These are phyloP conservation scores for Epithele typhae DNA, from an alignment of 768 basidiomycete species.

Conservation along the genomic window DNA sequence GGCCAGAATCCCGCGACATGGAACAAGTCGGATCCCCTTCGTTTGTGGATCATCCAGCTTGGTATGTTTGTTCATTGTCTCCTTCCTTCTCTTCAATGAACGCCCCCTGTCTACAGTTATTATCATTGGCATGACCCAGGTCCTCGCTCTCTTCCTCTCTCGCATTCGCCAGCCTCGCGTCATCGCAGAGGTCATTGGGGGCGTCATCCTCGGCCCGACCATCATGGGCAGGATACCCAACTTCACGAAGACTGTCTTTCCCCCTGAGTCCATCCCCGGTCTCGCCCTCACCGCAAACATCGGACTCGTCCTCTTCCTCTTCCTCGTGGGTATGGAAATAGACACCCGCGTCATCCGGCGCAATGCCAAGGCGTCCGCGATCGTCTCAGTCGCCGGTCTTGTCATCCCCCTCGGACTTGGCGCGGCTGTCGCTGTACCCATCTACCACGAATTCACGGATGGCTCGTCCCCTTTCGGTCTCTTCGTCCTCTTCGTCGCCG, in stretches of 20 bases:
- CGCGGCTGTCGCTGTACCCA: slow-evolving; percentile 64
- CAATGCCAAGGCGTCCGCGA: slow-evolving; percentile 52
- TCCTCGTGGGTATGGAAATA: slow-evolving; percentile 82
- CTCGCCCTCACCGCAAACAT: slow-evolving; percentile 73
- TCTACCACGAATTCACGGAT: slow-evolving; percentile 68
- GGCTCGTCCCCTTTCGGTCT: slow-evolving; percentile 62
- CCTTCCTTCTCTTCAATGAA: neutral
- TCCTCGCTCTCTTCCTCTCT: slow-evolving; percentile 58
- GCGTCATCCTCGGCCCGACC: slow-evolving; percentile 68
- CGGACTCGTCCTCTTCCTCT: slow-evolving; percentile 74
- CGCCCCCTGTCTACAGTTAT: slow-evolving; percentile 58
- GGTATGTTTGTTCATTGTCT: slow-evolving; percentile 36
- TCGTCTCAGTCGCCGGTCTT: slow-evolving; percentile 66
- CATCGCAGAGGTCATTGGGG: slow-evolving; percentile 89
- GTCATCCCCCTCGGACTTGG: slow-evolving; percentile 78
- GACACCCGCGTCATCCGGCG: slow-evolving; percentile 65
- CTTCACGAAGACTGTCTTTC: slow-evolving; percentile 47
- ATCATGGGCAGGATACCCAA: slow-evolving; percentile 77
- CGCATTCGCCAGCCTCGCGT: slow-evolving; percentile 87
- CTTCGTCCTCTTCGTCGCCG: slow-evolving; percentile 83
- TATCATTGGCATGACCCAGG: slow-evolving; percentile 75
- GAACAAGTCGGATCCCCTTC: slow-evolving; percentile 61
- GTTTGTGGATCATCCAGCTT: slow-evolving; percentile 74
- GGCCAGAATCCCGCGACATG: slow-evolving; percentile 6
- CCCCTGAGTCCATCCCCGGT: slow-evolving; percentile 41